Evolutionary conservation across 768 basidiomycete species (phyloP).

Genomic region (Lentinula sp.): DNA sequence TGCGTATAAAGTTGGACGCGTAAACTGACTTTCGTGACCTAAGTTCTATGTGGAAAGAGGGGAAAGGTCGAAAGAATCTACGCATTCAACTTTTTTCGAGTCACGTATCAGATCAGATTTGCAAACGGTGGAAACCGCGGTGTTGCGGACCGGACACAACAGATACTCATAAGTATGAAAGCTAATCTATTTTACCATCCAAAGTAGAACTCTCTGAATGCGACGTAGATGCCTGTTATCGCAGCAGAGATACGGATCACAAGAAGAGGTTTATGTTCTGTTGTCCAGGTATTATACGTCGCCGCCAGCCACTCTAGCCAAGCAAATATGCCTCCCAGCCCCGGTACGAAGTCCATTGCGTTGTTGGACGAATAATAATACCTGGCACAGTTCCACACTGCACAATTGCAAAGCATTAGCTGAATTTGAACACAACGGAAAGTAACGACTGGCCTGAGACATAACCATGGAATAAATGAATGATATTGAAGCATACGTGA

Average conservation of each 20-base stretch:
- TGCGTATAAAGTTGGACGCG: conserved; percentile 1
- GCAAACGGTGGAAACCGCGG: not conserved
- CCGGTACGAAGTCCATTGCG: not conserved
- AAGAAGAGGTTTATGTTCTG: not conserved
- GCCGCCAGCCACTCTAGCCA: not conserved
- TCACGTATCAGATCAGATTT: not conserved
- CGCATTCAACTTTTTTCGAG: not conserved
- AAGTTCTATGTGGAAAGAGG: not conserved
- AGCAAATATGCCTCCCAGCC: not conserved
- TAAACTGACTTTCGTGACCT: not conserved
- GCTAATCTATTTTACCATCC: not conserved
- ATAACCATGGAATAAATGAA: not conserved
- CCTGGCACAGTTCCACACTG: not conserved
- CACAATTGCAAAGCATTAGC: not conserved
- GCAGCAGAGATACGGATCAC: not conserved
- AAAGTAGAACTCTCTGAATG: not conserved
- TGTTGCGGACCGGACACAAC: not conserved
- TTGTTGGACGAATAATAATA: not conserved
- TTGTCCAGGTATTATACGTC: conserved; percentile 3
- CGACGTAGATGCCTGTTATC: not conserved
- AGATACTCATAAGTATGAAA: not conserved
- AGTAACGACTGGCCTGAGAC: not conserved
- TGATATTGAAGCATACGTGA: not conserved
- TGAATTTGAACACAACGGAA: not conserved
- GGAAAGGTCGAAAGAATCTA: not conserved